These are phyloP conservation scores for Sextonia rubra DNA, from an alignment of 164 flowering plant species.

Conservation along the genomic window DNA sequence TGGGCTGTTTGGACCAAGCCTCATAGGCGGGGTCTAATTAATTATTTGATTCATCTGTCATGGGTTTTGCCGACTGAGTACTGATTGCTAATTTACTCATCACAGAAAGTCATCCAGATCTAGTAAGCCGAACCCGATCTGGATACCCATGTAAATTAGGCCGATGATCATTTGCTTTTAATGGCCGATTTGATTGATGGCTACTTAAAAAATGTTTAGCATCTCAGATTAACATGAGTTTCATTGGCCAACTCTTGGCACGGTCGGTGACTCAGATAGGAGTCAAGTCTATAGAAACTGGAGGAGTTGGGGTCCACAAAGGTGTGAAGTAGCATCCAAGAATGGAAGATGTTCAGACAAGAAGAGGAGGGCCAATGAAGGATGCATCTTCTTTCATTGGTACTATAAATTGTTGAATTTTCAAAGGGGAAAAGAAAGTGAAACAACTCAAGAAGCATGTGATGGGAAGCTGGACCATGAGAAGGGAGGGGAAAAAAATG, in stretches of 20 bases:
- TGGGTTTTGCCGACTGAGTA: too few species aligned
- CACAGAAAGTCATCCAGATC: too few species aligned
- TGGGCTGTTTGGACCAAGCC: too few species aligned
- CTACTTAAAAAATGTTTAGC: too few species aligned
- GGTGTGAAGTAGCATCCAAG: not conserved
- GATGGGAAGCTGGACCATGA: constrained; percentile 13
- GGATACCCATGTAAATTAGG: too few species aligned
- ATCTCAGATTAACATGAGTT: too few species aligned
- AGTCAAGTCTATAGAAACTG: not conserved
- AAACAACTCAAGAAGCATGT: constrained; percentile 9
- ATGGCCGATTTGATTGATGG: too few species aligned
- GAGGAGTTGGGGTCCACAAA: not conserved
- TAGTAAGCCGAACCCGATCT: too few species aligned
- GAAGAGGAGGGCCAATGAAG: not conserved
- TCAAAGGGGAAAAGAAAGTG: not conserved
- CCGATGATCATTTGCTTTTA: too few species aligned
- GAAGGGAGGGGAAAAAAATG: not conserved
- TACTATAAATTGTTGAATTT: not conserved
- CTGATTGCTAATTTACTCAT: too few species aligned
- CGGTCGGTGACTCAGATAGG: not conserved
- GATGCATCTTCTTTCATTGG: not conserved
- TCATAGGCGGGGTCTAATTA: too few species aligned
- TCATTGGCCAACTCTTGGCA: not conserved
- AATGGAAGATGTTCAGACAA: not conserved
- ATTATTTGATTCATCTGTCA: too few species aligned